phyloP scores from a whole-genome alignment of 192 early-diverging fungal species.

The Umbelopsis sp. region DNA sequence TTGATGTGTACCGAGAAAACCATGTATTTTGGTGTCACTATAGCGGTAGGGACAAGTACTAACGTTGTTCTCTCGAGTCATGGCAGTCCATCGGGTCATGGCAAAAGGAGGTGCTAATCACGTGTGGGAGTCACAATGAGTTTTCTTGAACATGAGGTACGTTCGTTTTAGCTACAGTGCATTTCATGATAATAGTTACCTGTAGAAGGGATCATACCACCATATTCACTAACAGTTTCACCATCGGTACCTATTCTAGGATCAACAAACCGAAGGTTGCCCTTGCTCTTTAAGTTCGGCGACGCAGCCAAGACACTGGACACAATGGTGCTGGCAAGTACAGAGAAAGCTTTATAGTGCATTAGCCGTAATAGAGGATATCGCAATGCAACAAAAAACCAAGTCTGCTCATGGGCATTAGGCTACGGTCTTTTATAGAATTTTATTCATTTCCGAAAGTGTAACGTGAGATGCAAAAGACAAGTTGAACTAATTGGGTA shows the following conservation, averaged over 20 bases:
- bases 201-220: slow-evolving; percentile 17
- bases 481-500: no score
- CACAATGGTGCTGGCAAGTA: no score
- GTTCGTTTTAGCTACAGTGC: background rate
- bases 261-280: background rate
- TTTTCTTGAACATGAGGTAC: background rate
- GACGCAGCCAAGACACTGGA: background rate
- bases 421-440: no score
- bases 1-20: slow-evolving; percentile 10
- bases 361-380: no score
- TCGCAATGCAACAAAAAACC: no score
- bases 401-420: no score
- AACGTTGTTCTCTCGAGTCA: slow-evolving; percentile 6
- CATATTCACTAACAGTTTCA: background rate
- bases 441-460: no score
- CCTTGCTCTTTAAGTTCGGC: background rate
- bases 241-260: slow-evolving; percentile 6
- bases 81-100: slow-evolving; percentile 15
- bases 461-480: no score
- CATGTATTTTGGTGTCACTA: background rate
- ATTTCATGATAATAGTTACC: background rate
- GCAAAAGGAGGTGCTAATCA: slow-evolving; percentile 9
- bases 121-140: background rate
- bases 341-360: no score
- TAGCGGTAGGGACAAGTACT: slow-evolving; percentile 10